These are phyloP conservation scores for Laguncularia racemosa DNA, from an alignment of 345 rosid genomes.

Conservation along the genomic window DNA sequence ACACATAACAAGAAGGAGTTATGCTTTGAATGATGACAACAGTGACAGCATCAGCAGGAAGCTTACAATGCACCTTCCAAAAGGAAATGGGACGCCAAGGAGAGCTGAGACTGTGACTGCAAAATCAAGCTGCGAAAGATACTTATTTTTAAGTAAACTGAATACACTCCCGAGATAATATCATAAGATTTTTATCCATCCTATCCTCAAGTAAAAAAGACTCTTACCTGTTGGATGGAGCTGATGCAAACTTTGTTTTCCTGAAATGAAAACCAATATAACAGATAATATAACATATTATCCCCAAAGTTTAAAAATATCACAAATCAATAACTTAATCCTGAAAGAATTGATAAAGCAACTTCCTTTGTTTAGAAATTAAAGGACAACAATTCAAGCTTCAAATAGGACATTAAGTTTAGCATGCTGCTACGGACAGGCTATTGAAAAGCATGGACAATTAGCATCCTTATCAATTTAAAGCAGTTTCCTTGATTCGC, in stretches of 20 bases:
- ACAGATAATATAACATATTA: too few species aligned
- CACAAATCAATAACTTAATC: neutral
- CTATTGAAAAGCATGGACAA: too few species aligned
- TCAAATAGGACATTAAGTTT: too few species aligned
- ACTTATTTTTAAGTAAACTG: neutral
- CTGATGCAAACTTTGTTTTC: constrained; percentile 49
- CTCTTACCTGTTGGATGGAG: constrained; percentile 68
- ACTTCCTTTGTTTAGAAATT: too few species aligned
- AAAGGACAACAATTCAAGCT: too few species aligned
- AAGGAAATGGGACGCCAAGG: constrained; percentile 88
- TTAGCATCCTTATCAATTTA: too few species aligned
- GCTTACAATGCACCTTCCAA: constrained; percentile 97
- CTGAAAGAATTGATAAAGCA: too few species aligned
- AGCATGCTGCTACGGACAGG: too few species aligned
- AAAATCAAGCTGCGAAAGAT: constrained; percentile 76
- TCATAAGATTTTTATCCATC: neutral
- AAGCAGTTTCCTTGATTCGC: too few species aligned
- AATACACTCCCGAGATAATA: neutral
- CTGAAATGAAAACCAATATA: constrained; percentile 30
- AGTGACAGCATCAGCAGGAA: constrained; percentile 22
- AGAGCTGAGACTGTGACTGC: constrained; percentile 83
- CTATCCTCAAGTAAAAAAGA: constrained; percentile 1
- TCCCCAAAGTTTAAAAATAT: neutral
- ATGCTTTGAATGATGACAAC: neutral
- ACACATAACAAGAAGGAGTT: constrained; percentile 1